phyloP scores from a whole-genome alignment of 1,284 basidiomycete genomes.

The Phylloboletellus chloephorus region DNA sequence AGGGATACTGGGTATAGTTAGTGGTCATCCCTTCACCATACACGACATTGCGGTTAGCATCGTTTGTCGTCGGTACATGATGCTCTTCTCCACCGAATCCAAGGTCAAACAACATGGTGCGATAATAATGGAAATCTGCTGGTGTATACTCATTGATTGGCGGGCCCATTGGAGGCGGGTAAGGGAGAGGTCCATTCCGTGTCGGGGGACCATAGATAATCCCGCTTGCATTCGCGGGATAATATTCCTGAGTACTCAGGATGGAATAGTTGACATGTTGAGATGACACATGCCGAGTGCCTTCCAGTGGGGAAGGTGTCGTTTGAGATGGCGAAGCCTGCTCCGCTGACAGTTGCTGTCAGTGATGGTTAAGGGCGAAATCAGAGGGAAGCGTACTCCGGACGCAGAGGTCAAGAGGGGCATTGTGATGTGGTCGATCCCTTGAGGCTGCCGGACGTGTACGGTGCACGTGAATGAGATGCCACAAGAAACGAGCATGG shows the following conservation, averaged over 20 bases:
- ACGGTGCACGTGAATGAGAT: slow-evolving; percentile 57
- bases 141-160: slow-evolving; percentile 32
- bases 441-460: slow-evolving; percentile 40
- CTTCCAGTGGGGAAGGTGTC: slow-evolving; percentile 24
- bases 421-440: slow-evolving; percentile 32
- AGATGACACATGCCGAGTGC: slow-evolving; percentile 10
- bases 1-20: slow-evolving; percentile 32
- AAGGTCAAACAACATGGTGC: slow-evolving; percentile 64
- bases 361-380: background rate
- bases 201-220: slow-evolving; percentile 15
- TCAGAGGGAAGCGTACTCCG: slow-evolving; percentile 35
- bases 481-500: slow-evolving; percentile 71
- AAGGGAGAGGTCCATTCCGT: slow-evolving; percentile 17
- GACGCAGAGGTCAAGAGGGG: slow-evolving; percentile 45
- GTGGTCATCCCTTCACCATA: slow-evolving; percentile 26
- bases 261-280: slow-evolving; percentile 20
- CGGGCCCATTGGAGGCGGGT: slow-evolving; percentile 15
- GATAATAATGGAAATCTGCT: slow-evolving; percentile 61
- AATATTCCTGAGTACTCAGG: slow-evolving; percentile 19
- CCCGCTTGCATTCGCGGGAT: slow-evolving; percentile 14
- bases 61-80: slow-evolving; percentile 19
- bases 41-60: slow-evolving; percentile 22
- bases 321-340: slow-evolving; percentile 21
- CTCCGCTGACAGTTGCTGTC: slow-evolving; percentile 19
- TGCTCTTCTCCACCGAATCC: slow-evolving; percentile 50